These are phyloP conservation scores for Fusarium pininemorale DNA, from an alignment of 2,329 filamentous ascomycete genomes.

Conservation along the genomic window DNA sequence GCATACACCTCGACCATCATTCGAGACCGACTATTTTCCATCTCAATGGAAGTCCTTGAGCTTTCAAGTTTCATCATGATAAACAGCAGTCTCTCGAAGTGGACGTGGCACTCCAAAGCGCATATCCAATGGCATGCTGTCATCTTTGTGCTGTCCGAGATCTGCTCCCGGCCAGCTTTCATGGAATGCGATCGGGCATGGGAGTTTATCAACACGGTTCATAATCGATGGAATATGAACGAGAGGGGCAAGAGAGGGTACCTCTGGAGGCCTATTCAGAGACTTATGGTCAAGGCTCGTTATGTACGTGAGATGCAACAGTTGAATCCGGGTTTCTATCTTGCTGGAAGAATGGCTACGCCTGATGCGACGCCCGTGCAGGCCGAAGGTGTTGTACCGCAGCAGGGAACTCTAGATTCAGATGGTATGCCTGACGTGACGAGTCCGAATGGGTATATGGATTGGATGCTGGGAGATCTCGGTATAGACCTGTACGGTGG, in stretches of 20 bases:
- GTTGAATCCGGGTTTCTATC: neutral
- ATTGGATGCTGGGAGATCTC: neutral
- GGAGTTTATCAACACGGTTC: neutral
- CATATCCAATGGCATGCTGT: neutral
- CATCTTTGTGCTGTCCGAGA: neutral
- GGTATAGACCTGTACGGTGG: neutral
- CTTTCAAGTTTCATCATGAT: neutral
- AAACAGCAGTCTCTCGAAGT: neutral
- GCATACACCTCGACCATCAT: fast-evolving
- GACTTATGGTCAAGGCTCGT: neutral
- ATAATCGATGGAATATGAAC: neutral
- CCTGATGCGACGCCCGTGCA: fast-evolving
- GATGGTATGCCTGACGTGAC: fast-evolving
- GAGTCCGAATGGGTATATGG: neutral
- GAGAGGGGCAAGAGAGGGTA: neutral
- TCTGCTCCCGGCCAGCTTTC: neutral
- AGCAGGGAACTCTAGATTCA: too few species aligned
- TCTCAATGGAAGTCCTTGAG: neutral
- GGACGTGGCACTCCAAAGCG: neutral
- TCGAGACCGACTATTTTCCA: neutral
- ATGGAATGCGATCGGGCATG: neutral
- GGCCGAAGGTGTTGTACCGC: fast-evolving
- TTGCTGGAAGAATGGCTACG: neutral
- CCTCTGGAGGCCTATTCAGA: neutral
- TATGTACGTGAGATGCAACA: neutral